Conservation (phyloP, 768 basidiomycete genomes). For the Mycena vulgaris region DNA sequence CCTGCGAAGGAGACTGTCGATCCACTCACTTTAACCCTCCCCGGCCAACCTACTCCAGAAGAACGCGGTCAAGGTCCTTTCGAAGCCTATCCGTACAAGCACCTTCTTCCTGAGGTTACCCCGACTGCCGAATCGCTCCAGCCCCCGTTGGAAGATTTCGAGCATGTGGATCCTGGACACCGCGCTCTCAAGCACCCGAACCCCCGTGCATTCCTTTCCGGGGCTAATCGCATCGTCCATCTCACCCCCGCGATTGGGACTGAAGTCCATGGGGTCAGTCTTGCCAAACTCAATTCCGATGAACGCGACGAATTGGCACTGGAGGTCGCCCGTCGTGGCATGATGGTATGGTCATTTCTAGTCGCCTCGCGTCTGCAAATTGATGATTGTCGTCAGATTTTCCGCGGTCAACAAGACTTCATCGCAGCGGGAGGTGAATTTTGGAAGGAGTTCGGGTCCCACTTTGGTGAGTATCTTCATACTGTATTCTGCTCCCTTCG, state of each 20-base stretch:
- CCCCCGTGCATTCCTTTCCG: conserved; percentile 66
- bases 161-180: conserved; percentile 72
- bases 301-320: conserved; percentile 69
- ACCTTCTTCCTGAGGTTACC: conserved; percentile 63
- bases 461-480: conserved; percentile 53
- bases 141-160: conserved; percentile 68
- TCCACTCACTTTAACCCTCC: conserved; percentile 4
- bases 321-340: conserved; percentile 48
- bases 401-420: conserved; percentile 71
- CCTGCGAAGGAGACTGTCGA: not conserved
- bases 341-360: conserved; percentile 16
- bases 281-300: conserved; percentile 60
- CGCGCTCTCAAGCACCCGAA: conserved; percentile 66
- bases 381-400: conserved; percentile 48
- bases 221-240: conserved; percentile 58
- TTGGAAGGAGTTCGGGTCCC: conserved; percentile 66
- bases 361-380: not conserved
- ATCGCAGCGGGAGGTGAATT: conserved; percentile 62
- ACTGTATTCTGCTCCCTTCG: not conserved
- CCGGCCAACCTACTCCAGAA: conserved; percentile 35
- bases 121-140: conserved; percentile 53
- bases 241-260: conserved; percentile 71
- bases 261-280: conserved; percentile 68
- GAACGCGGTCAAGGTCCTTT: conserved; percentile 37
- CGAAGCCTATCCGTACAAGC: conserved; percentile 62